phyloP scores from a whole-genome alignment of 305 asterid genomes.

The Ajuga reptans region DNA sequence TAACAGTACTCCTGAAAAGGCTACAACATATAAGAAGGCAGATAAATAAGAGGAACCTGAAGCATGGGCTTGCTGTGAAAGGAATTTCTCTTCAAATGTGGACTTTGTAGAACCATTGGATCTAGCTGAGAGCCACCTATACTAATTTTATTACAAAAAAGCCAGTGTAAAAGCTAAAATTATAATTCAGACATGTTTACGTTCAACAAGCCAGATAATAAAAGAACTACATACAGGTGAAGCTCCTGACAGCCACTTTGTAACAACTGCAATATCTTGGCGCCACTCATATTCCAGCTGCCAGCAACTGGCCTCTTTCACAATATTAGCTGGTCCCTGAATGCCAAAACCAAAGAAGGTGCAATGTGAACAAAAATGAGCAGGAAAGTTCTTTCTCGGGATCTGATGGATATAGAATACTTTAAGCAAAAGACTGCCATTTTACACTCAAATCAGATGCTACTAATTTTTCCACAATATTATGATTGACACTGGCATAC shows the following conservation, averaged over 20 bases:
- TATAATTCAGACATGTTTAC: neutral
- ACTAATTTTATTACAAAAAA: constrained; percentile 48
- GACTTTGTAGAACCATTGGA: constrained; percentile 61
- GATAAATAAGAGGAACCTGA: constrained; percentile 52
- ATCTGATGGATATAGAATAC: constrained; percentile 1
- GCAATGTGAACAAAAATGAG: constrained; percentile 8
- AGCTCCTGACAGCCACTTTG: constrained; percentile 96
- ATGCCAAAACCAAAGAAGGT: constrained; percentile 22
- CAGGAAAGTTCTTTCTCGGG: neutral
- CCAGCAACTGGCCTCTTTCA: constrained; percentile 96
- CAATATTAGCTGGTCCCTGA: constrained; percentile 83
- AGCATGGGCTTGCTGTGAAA: constrained; percentile 79
- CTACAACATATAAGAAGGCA: neutral
- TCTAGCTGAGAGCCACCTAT: constrained; percentile 96
- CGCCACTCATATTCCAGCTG: constrained; percentile 95
- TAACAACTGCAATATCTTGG: constrained; percentile 95
- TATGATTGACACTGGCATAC: constrained; percentile 39
- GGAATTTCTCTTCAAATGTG: constrained; percentile 86
- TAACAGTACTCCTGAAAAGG: constrained; percentile 5
- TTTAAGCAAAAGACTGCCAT: constrained; percentile 6
- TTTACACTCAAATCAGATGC: constrained; percentile 2
- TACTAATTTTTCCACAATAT: constrained; percentile 7
- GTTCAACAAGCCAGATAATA: constrained; percentile 13
- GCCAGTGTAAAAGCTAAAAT: constrained; percentile 27
- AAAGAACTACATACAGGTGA: constrained; percentile 73